Base-by-base conservation (phyloP, 495 filamentous ascomycete genomes). In the Talaromyces nanjingensis region DNA sequence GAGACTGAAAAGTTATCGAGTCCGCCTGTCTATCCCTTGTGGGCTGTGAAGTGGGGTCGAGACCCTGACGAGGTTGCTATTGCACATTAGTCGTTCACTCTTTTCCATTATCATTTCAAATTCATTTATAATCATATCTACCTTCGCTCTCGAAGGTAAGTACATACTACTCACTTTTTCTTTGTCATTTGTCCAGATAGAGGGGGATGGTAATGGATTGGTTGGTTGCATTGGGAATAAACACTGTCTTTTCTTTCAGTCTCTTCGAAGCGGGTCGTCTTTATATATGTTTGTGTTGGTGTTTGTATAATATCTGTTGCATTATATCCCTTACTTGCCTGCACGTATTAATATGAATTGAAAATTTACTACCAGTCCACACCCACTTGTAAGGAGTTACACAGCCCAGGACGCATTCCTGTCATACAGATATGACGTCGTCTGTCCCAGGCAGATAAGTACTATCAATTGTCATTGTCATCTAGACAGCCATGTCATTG, bases 21-120 rank as follows among this genome's bases (percentile, higher is more conserved):
- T 47, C 72, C 67, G 25, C 65, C 69, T 11, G 74, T 73, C 9
- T 70, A 77, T 62, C 77, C 77, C 4, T 64, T 79, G 12, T 81
- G 78, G 78, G 72, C 78, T 0, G 69, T 77, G 42, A 76, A 74
- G 24, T 79, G 77, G 77, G 68, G 66, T 45, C 69, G 72, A 42
- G 76, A 79, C 29, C 67, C 62, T 24, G 63, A 60, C 39, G 74
- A 68, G 25, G 55, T 79, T 47, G 71, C 74, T 56, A 62, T 76
- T 27, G 77, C 76, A 54, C 76, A 77, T 64, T 81, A 66, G 76
- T 65, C 24, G 20, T 52, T 58, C 34, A 65, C 24, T 63, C 57
- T 65, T 45, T 62, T 22, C 62, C 22, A 24, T 24, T 24, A 2
- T 24, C 8, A 57, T 60, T 29, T 63, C 27, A 4, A 6, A 57